Base-by-base conservation (phyloP, 177 flowering plant species). In the Vitis hybrid region DNA sequence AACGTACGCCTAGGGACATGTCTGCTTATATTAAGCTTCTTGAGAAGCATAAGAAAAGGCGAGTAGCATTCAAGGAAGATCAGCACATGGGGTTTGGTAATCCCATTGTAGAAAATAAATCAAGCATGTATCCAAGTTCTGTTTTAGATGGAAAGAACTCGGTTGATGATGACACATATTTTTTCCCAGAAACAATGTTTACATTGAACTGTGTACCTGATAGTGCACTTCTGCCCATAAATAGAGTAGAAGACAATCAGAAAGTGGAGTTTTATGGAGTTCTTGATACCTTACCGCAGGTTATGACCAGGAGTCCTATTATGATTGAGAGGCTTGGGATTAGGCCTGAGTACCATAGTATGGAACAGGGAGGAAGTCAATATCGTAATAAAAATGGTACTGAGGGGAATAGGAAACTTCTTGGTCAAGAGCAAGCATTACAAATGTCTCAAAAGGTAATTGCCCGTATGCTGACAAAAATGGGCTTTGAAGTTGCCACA, bases 271-370 rank as follows among this genome's bases (percentile, higher is more conserved):
- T 82, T 63, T 73, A 74, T 84, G 95, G 97, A n/a, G 87, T 94
- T 81, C 82, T 96, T 78, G 99, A 96, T 80, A 83, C 81, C 74
- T 84, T 93, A 65, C 97, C 99, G 6, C 90, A 80, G 72, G 82
- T 80, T 59, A 72, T 79, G 74, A 82, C 92, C 67, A 84, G 82
- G 81, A 86, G 82, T 81, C 82, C 93, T 76, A 88, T 88, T 63
- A 85, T 89, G 97, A 86, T 91, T 60, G 99, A 95, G 84, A 89
- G 94, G 81, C 92, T 95, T 77, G 98, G 97, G 53, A 86, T 90
- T 63, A 87, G 82, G 79, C 89, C 94, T 61, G 97, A 92, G 59
- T 81, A 84, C 79, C 86, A 84, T 20, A 75, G 78, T 75, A 77
- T 81, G 71, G 98, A 87, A 50, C 83, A 82, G 56, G 82, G 85